Base-by-base conservation (phyloP, 2,329 filamentous ascomycete genomes). In the Hypoxylon sp. region DNA sequence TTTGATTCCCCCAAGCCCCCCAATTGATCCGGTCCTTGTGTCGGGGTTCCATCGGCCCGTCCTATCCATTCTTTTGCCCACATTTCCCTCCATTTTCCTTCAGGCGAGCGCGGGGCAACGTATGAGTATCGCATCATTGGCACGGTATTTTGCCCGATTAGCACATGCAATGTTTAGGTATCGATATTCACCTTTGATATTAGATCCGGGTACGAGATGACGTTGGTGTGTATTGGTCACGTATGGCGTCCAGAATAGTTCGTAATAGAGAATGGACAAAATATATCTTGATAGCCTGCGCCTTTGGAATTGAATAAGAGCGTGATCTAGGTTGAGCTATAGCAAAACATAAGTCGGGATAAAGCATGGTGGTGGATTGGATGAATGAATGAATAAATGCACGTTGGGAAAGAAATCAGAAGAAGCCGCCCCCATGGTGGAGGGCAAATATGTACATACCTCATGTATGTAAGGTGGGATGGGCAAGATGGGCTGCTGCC, bases 101-200 rank as follows among this genome's bases (percentile, higher is more conserved):
- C 6, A 58, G 29, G 39, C 47, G 57, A 64, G 65, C 74, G 74
- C 70, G 73, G 74, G 72, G 73, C 72, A 73, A 68, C 60, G 65
- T 69, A 65, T 62, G 39, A 44, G 39, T 37, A 13, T n/a, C 21
- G 31, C n/a, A 0, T 32, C 57, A 24, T 62, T 64, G 48, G 42
- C 39, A 71, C 69, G 42, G 69, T 69, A 69, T 69, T 69, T 67
- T 67, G 60, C 60, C 66, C 60, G 48, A 58, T 61, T 63, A 39
- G 52, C 51, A 62, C 47, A 55, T 62, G 52, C 47, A 48, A 62
- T 56, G 47, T 53, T 53, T 39, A 29, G 52, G 52, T 54, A 42
- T 57, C 31, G 19, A 37, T 31, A 55, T 24, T 44, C 19, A 27
- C 35, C 32, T 44, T 39, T 19, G 8, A 10, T 27, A 27, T 39